A percentile compares a stretch with the other conserved stretches of the same genome.
These are phyloP conservation scores for Protea cynaroides DNA, from an alignment of 164 flowering plant species.

Conservation along the genomic window DNA sequence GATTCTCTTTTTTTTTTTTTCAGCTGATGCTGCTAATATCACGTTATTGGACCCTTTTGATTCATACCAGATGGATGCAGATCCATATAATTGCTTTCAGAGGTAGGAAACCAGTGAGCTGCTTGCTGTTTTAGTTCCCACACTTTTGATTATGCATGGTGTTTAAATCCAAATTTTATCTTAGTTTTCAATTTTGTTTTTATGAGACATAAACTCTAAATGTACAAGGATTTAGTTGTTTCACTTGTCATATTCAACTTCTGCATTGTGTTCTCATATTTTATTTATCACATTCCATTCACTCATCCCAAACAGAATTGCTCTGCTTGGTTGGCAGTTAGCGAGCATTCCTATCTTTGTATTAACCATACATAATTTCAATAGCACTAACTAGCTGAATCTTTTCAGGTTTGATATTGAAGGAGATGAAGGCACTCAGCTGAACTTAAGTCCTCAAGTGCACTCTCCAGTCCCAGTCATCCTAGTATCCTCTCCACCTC, in stretches of 20 bases:
- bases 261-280: too few species aligned
- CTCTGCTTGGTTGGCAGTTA: too few species aligned
- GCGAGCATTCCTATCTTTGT: too few species aligned
- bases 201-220: too few species aligned
- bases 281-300: too few species aligned
- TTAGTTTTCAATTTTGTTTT: too few species aligned
- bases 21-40: constrained; percentile 75
- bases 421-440: constrained; percentile 53
- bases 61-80: constrained; percentile 27
- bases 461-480: constrained; percentile 40
- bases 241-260: too few species aligned
- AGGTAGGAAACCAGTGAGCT: constrained; percentile 36
- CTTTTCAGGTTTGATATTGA: constrained; percentile 67
- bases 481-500: constrained; percentile 58
- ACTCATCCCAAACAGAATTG: too few species aligned
- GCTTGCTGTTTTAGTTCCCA: too few species aligned
- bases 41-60: constrained; percentile 58
- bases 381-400: neutral
- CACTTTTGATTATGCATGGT: too few species aligned
- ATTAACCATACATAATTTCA: neutral
- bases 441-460: constrained; percentile 42
- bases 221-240: too few species aligned
- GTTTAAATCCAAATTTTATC: too few species aligned
- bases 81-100: constrained; percentile 46
- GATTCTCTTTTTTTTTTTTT: constrained; percentile 3